Conservation (phyloP, 139 green algal species). For the Pleodorina starrii region DNA sequence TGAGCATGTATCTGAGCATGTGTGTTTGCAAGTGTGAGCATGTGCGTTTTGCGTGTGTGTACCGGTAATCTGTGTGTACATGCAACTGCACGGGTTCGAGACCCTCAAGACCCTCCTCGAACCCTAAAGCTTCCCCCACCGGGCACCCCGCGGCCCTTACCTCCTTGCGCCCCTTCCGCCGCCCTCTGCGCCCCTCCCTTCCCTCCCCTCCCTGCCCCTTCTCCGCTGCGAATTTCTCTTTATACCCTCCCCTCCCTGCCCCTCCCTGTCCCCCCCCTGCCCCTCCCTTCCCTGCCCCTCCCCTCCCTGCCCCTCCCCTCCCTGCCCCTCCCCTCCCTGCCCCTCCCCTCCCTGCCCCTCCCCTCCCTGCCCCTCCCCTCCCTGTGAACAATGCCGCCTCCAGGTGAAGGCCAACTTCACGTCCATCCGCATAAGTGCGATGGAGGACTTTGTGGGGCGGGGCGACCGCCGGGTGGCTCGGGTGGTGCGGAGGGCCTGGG, state of each 20-base stretch:
- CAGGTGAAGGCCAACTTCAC: constrained; percentile 84
- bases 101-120: no score
- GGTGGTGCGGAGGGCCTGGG: constrained; percentile 73
- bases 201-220: no score
- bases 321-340: neutral
- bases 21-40: neutral
- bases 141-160: no score
- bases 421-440: constrained; percentile 69
- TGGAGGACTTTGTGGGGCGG: constrained; percentile 82
- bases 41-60: neutral
- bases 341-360: neutral
- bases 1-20: neutral
- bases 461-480: constrained; percentile 67
- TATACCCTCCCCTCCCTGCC: no score
- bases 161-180: no score
- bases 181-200: no score
- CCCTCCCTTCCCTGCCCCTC: neutral
- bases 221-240: no score
- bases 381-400: neutral
- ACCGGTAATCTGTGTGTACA: no score
- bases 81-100: no score
- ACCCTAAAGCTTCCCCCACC: no score
- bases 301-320: neutral
- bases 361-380: neutral
- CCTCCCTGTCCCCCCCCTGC: no score